Evolutionary conservation across 768 basidiomycete species (phyloP).

Genomic region (Russula foetens): DNA sequence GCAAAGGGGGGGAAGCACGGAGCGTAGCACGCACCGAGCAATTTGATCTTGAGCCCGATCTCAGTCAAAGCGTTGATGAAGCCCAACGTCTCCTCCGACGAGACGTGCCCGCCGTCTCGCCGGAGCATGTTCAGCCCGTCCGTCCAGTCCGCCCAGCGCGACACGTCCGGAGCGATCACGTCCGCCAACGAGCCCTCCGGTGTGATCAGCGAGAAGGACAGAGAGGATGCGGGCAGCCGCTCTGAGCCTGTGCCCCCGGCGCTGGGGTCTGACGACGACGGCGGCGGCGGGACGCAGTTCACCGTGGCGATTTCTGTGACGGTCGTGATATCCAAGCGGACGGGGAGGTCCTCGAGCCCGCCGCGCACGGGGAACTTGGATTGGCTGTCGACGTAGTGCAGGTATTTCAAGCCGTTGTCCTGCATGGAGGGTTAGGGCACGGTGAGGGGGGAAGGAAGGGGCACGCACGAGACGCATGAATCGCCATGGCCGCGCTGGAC

Average conservation of each 20-base stretch:
- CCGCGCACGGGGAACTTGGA: conserved; percentile 71
- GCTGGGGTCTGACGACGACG: conserved; percentile 54
- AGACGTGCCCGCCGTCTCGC: conserved; percentile 72
- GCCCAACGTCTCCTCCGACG: conserved; percentile 77
- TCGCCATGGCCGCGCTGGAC: conserved; percentile 66
- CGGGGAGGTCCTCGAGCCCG: conserved; percentile 82
- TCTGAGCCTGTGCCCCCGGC: conserved; percentile 19
- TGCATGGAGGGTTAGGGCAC: conserved; percentile 24
- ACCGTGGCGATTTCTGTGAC: conserved; percentile 76
- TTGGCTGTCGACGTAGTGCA: conserved; percentile 81
- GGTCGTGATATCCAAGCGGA: conserved; percentile 71
- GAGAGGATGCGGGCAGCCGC: conserved; percentile 24
- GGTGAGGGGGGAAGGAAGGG: not conserved
- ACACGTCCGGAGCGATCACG: conserved; percentile 40
- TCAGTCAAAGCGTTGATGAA: conserved; percentile 85
- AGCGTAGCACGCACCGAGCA: conserved; percentile 74
- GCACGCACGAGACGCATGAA: conserved; percentile 72
- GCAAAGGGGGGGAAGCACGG: too few species aligned
- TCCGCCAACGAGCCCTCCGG: conserved; percentile 28
- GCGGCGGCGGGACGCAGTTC: conserved; percentile 63
- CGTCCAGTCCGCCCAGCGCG: conserved; percentile 89
- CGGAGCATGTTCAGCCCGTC: conserved; percentile 87
- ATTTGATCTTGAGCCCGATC: conserved; percentile 85
- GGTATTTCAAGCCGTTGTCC: conserved; percentile 71
- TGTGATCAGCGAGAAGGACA: conserved; percentile 27